Conservation (phyloP, 352 stramenopile genomes). For the Phytophthora tubulina region DNA sequence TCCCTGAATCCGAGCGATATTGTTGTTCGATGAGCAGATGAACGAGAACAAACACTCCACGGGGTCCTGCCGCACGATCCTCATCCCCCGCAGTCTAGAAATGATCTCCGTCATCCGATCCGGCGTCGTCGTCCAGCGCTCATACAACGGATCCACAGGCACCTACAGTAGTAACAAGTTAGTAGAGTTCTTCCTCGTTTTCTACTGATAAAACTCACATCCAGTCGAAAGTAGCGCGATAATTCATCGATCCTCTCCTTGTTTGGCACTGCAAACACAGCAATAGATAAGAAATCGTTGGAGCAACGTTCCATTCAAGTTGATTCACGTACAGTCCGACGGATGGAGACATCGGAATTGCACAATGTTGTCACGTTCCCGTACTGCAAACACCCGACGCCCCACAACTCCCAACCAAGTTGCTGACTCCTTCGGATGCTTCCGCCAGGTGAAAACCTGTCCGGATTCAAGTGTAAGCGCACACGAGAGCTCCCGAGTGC, state of each 20-base stretch:
- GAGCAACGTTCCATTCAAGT: no score
- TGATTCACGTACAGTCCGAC: constrained; percentile 50
- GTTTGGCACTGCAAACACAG: constrained; percentile 38
- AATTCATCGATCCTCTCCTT: constrained; percentile 66
- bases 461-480: constrained; percentile 59
- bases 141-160: constrained; percentile 65
- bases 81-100: constrained; percentile 83
- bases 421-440: constrained; percentile 4
- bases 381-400: constrained; percentile 55
- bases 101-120: constrained; percentile 81
- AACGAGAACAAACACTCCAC: constrained; percentile 98
- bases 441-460: constrained; percentile 62
- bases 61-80: constrained; percentile 95
- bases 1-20: constrained; percentile 96
- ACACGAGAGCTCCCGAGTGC: constrained; percentile 54
- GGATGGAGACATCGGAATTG: constrained; percentile 74
- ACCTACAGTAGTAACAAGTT: constrained; percentile 31
- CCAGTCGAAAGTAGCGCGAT: constrained; percentile 91
- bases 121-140: constrained; percentile 76
- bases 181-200: neutral
- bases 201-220: constrained; percentile 44
- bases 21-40: constrained; percentile 99
- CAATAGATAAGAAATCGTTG: neutral
- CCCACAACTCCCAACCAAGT: constrained; percentile 68
- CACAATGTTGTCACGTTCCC: constrained; percentile 49